These are phyloP conservation scores for Rhododendron ovatum DNA, from an alignment of 148 eudicot genomes.

Conservation along the genomic window DNA sequence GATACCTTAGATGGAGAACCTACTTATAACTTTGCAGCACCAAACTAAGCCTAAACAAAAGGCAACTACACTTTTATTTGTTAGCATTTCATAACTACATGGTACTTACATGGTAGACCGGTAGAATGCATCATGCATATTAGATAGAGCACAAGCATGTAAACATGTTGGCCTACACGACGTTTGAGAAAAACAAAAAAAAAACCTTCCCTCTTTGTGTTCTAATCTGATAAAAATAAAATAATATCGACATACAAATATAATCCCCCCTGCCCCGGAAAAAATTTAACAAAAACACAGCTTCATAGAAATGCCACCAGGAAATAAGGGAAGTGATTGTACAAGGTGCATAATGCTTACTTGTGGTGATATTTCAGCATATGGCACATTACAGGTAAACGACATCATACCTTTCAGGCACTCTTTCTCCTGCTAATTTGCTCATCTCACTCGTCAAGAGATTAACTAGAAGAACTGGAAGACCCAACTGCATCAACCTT, in stretches of 20 bases:
- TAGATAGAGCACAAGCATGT: background rate
- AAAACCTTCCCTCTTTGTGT: background rate
- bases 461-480: constrained; percentile 57
- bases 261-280: no score
- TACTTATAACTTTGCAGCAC: background rate
- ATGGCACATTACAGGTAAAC: background rate
- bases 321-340: background rate
- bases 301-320: background rate
- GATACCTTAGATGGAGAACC: background rate
- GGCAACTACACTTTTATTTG: background rate
- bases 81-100: background rate
- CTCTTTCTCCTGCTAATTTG: constrained; percentile 56
- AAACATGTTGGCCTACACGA: background rate
- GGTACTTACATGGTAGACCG: background rate
- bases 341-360: background rate
- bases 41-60: background rate
- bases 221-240: background rate
- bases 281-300: no score
- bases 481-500: constrained; percentile 61
- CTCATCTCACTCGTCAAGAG: constrained; percentile 71
- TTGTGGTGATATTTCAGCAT: background rate
- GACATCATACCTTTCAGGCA: constrained; percentile 67
- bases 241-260: background rate
- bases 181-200: background rate
- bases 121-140: background rate